phyloP scores from a whole-genome alignment of 129 eudicot species.

The Deinandra increscens region DNA sequence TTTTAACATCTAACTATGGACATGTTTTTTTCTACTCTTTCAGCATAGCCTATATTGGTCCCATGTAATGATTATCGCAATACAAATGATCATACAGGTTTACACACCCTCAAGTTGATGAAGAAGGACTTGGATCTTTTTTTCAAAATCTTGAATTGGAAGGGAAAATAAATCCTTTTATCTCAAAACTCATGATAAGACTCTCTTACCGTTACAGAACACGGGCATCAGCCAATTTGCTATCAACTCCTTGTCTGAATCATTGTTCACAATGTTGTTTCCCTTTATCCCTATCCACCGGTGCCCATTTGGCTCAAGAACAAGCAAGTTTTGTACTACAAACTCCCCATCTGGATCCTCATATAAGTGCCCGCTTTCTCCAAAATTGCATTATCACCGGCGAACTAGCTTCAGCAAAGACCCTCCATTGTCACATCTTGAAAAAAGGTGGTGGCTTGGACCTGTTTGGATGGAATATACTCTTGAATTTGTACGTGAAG shows the following conservation, averaged over 20 bases:
- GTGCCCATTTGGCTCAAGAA: slow-evolving; percentile 16
- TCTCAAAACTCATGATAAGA: slow-evolving; percentile 29
- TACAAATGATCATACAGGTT: not conserved
- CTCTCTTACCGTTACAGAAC: slow-evolving; percentile 8
- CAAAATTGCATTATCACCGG: slow-evolving; percentile 39
- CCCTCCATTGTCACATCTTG: slow-evolving; percentile 46
- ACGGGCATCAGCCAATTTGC: not conserved
- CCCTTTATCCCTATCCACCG: slow-evolving; percentile 25
- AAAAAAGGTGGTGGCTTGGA: slow-evolving; percentile 58
- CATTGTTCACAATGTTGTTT: slow-evolving; percentile 17
- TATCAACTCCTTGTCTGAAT: slow-evolving; percentile 9
- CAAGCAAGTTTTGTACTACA: slow-evolving; percentile 14
- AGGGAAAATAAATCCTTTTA: not conserved
- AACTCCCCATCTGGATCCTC: slow-evolving; percentile 39
- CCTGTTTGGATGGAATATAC: slow-evolving; percentile 63
- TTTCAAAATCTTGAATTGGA: slow-evolving; percentile 19
- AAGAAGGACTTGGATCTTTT: not conserved
- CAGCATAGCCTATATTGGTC: no score
- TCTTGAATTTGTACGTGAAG: slow-evolving; percentile 54
- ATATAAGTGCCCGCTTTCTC: slow-evolving; percentile 38
- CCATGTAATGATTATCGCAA: not conserved
- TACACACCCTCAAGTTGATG: not conserved
- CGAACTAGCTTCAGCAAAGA: slow-evolving; percentile 42
- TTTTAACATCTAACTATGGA: no score
- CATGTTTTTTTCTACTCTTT: no score